These are phyloP conservation scores for Populus euphratica DNA, from an alignment of 345 rosid genomes.

Conservation along the genomic window DNA sequence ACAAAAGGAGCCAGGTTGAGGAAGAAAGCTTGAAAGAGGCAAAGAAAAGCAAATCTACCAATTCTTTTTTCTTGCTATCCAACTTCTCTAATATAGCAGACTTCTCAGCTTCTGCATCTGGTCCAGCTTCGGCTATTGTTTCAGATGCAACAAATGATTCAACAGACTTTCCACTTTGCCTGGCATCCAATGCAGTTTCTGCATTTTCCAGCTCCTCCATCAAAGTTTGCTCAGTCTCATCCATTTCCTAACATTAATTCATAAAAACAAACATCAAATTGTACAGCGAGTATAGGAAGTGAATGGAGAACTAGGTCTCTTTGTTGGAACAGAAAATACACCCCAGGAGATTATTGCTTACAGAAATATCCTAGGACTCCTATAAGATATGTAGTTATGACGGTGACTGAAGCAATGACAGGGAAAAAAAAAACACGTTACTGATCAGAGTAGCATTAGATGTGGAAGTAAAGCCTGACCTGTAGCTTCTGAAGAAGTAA, in stretches of 20 bases:
- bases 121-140: slow-evolving; percentile 33
- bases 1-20: neutral
- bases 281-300: neutral
- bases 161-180: slow-evolving; percentile 28
- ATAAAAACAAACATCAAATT: neutral
- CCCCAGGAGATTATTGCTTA: neutral
- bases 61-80: slow-evolving; percentile 66
- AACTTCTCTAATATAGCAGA: slow-evolving; percentile 50
- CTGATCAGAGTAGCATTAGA: neutral
- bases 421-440: neutral
- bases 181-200: slow-evolving; percentile 30
- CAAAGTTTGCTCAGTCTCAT: slow-evolving; percentile 48
- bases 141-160: slow-evolving; percentile 29
- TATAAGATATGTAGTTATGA: neutral
- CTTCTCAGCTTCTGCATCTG: slow-evolving; percentile 40
- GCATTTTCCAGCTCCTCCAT: slow-evolving; percentile 49
- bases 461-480: slow-evolving; percentile 33
- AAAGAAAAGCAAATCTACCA: slow-evolving; percentile 41
- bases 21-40: slow-evolving; percentile 6
- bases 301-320: neutral
- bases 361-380: neutral
- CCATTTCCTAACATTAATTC: slow-evolving; percentile 54
- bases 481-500: slow-evolving; percentile 49
- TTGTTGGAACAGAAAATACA: neutral
- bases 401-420: neutral